Percentiles rank a stretch among this genome's conserved stretches.
Conservation (phyloP, 2,329 filamentous ascomycete genomes). For the Microdochium paspali region DNA sequence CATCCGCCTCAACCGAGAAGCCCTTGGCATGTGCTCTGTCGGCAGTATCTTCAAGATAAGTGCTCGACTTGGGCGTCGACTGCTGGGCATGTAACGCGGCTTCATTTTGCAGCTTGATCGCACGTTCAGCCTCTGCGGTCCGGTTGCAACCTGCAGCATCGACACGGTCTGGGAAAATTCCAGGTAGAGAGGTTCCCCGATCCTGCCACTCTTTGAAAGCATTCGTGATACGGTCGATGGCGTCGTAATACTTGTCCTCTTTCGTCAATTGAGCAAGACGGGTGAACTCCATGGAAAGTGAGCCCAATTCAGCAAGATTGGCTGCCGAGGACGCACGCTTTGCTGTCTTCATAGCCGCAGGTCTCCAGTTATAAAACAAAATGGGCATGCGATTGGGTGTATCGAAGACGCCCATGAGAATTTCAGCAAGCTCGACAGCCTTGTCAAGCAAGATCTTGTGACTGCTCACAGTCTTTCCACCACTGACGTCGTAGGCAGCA, state of each 20-base stretch:
- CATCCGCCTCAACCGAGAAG: not conserved
- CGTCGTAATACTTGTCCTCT: slow-evolving; percentile 80
- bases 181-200: slow-evolving; percentile 57
- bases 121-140: slow-evolving; percentile 29
- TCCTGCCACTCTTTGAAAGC: slow-evolving; percentile 69
- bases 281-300: slow-evolving; percentile 81
- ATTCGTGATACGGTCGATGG: slow-evolving; percentile 75
- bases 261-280: slow-evolving; percentile 78
- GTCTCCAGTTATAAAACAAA: slow-evolving; percentile 71
- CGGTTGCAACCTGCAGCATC: slow-evolving; percentile 73
- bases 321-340: slow-evolving; percentile 49
- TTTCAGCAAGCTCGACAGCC: slow-evolving; percentile 61
- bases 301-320: slow-evolving; percentile 65
- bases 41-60: no score
- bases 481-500: slow-evolving; percentile 79
- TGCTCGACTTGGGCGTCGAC: no score
- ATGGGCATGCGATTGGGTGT: slow-evolving; percentile 91
- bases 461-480: slow-evolving; percentile 33
- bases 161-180: slow-evolving; percentile 70
- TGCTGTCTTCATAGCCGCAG: slow-evolving; percentile 34
- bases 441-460: slow-evolving; percentile 61
- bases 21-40: no score
- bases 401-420: slow-evolving; percentile 66
- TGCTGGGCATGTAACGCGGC: no score
- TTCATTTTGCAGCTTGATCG: slow-evolving; percentile 13